phyloP scores from a whole-genome alignment of 305 asterid genomes.

The Euphrasia arctica region DNA sequence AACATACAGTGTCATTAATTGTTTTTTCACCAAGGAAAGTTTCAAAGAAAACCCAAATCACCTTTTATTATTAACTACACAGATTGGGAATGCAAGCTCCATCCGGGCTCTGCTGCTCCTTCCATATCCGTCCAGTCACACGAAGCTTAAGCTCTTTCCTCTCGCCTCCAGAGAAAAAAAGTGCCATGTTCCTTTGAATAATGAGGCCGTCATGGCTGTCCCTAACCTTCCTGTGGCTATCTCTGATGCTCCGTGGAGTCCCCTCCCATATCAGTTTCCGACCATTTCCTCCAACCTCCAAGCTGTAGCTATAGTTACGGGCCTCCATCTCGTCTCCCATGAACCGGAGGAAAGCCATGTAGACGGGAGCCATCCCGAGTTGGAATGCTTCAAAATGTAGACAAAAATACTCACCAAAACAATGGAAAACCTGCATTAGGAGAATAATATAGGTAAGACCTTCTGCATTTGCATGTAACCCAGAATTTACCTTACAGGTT shows the following conservation, averaged over 20 bases:
- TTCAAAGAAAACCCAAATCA: neutral
- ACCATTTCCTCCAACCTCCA: constrained; percentile 67
- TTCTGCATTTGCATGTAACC: neutral
- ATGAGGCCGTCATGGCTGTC: constrained; percentile 68
- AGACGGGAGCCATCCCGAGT: constrained; percentile 56
- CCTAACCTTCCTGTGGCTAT: constrained; percentile 53
- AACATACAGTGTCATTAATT: constrained; percentile 11
- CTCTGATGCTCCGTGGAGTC: constrained; percentile 57
- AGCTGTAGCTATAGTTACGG: constrained; percentile 55
- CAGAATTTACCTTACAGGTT: neutral
- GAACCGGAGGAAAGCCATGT: constrained; percentile 65
- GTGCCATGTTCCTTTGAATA: constrained; percentile 64
- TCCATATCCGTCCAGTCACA: constrained; percentile 67
- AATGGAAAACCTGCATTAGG: constrained; percentile 48
- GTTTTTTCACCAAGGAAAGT: constrained; percentile 14
- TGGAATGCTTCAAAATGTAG: constrained; percentile 68
- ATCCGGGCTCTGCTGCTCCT: constrained; percentile 53
- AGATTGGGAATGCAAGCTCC: constrained; percentile 44
- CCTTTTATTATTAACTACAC: constrained; percentile 29
- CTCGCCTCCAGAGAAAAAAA: constrained; percentile 66
- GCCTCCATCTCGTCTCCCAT: constrained; percentile 66
- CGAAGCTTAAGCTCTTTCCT: constrained; percentile 65
- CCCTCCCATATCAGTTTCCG: constrained; percentile 64
- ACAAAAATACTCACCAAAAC: constrained; percentile 60
- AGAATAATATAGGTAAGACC: constrained; percentile 11